Evolutionary conservation across 345 rosid species (phyloP).

Genomic region (Brassica incana): DNA sequence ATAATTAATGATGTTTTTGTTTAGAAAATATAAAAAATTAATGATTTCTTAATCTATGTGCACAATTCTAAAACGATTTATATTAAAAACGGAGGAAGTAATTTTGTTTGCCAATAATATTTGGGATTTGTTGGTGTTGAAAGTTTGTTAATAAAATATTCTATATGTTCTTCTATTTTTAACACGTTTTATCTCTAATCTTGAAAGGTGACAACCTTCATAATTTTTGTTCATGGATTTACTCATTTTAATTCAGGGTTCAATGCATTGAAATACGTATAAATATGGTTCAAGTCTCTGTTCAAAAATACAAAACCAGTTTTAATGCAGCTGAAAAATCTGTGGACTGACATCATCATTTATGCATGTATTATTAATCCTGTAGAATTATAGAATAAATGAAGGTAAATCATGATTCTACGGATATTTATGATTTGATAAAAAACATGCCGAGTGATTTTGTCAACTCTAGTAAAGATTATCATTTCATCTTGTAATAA

Average conservation of each 20-base stretch:
- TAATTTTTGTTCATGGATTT: background rate
- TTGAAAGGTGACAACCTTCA: background rate
- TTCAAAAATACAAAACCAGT: background rate
- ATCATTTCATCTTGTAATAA: background rate
- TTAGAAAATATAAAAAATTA: no score
- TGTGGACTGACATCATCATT: background rate
- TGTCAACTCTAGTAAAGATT: constrained; percentile 27
- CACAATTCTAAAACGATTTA: no score
- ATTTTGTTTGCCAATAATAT: background rate
- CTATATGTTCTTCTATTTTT: background rate
- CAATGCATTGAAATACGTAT: background rate
- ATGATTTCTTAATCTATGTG: no score
- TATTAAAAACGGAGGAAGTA: no score
- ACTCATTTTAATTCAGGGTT: background rate
- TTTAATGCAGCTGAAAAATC: background rate
- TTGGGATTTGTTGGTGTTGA: background rate
- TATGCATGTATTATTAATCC: background rate
- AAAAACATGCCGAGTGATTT: constrained; percentile 36
- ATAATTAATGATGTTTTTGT: no score
- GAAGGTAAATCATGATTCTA: constrained; percentile 17
- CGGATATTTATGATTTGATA: constrained; percentile 27
- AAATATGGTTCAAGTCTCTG: background rate
- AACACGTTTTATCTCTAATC: background rate
- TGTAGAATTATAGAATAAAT: constrained; percentile 4
- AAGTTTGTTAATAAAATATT: background rate